Evolutionary conservation across 805 yeast species (phyloP), one percentile per base, ranked within the genome.

Genomic region (Cyberlindnera galapagoensis): DNA sequence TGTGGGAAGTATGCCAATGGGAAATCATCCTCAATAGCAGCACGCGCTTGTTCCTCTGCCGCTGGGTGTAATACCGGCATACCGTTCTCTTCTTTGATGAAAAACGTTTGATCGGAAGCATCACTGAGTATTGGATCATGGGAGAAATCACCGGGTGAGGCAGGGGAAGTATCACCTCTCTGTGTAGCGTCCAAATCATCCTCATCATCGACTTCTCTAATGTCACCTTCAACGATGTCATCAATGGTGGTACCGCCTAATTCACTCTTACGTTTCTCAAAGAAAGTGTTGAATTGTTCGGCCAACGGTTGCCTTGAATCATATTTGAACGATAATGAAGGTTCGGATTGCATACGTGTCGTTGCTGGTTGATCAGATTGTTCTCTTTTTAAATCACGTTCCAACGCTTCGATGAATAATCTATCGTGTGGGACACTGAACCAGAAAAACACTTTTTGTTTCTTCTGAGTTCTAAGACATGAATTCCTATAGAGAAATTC

Each of bases 371-470:
- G 85, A 30, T 65, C 63, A 12, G 65, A 46, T 33, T 63, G 54
- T 52, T 88, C 96, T 45, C 82, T 77, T 58, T 85, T 87, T 51
- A 88, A 59, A 54, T 92, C 97, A 47, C 97, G 68, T 54, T 88
- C 97, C 27, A 92, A 60, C 1, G 97, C 97, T 57, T 92, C 97
- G 3, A 86, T 76, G 70, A 92, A 88, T 26, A 90, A 63, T 52
- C 81, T 77, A 52, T 88, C 95, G 57, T 90, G 97, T 16, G 92
- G 92, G 8, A 92, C 97, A 51, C 88, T 81, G 56, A 83, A 87
- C 97, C 97, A 92, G 57, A 81, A 86, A 54, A 90, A 90, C 26
- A 90, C 97, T 52, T 92, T 90, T 55, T 90, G 98, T 51, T 92
- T 90, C 69, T 90, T 90, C 50, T 90, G 97, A 0, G 98, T 90